A percentile compares a stretch with the other conserved stretches of the same genome.
phyloP scores from a whole-genome alignment of 2,329 filamentous ascomycete species.

The Ceratocystiopsis minuta region DNA sequence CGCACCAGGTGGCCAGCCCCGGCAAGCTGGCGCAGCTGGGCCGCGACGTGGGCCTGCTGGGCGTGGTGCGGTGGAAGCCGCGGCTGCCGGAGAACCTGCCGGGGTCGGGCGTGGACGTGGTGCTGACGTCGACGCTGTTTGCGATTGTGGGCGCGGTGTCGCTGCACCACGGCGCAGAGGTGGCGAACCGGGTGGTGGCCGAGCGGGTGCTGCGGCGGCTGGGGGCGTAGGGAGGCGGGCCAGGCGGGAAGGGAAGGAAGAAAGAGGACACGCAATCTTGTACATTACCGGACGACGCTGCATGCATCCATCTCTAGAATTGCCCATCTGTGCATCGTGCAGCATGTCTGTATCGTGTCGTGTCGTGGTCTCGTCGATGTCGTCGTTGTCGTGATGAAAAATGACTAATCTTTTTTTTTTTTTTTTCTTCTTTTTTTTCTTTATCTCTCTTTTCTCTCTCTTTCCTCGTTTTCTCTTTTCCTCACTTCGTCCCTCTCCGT shows the following conservation, averaged over 20 bases:
- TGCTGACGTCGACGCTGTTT: constrained; percentile 62
- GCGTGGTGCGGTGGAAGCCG: constrained; percentile 71
- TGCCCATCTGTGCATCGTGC: too few species aligned
- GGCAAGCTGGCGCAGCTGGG: constrained; percentile 51
- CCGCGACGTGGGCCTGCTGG: constrained; percentile 47
- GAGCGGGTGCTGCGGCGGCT: constrained; percentile 50
- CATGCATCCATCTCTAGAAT: too few species aligned
- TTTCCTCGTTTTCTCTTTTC: too few species aligned
- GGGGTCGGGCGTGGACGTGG: constrained; percentile 53
- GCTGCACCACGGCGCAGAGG: constrained; percentile 68
- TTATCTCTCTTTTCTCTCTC: too few species aligned
- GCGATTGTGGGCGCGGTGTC: constrained; percentile 78
- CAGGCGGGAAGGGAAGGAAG: background rate
- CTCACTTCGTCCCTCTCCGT: too few species aligned
- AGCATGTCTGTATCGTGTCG: too few species aligned
- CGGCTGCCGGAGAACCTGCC: constrained; percentile 51
- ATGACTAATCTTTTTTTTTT: background rate
- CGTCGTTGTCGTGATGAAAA: background rate
- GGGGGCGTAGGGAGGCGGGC: constrained; percentile 2
- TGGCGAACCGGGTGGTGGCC: constrained; percentile 55
- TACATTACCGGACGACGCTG: too few species aligned
- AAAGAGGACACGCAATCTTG: background rate
- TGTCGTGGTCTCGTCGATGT: too few species aligned
- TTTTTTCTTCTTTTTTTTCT: background rate
- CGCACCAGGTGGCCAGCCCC: constrained; percentile 44